phyloP scores from a whole-genome alignment of 2,329 filamentous ascomycete genomes.

The Aureobasidium subglaciale region DNA sequence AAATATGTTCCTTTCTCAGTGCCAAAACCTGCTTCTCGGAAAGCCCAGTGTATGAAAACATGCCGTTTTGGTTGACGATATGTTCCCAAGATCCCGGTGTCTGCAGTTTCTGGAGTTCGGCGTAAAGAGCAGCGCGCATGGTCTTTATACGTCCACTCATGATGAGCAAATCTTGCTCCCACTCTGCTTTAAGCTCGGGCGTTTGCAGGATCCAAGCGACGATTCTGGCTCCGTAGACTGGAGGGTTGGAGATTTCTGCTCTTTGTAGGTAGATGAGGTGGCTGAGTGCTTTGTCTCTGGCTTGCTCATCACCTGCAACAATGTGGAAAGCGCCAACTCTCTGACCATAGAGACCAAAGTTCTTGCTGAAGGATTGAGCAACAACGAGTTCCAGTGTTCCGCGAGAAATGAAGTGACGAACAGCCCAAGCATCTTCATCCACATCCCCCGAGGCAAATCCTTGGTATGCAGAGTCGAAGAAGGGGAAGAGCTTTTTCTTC shows the following conservation, averaged over 20 bases:
- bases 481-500: constrained; percentile 26
- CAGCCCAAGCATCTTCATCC: constrained; percentile 30
- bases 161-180: constrained; percentile 77
- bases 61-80: constrained; percentile 75
- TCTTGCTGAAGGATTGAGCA: constrained; percentile 42
- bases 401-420: constrained; percentile 26
- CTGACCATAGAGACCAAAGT: constrained; percentile 77
- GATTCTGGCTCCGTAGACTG: constrained; percentile 81
- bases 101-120: constrained; percentile 67
- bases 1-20: constrained; percentile 64
- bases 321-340: constrained; percentile 89
- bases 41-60: constrained; percentile 87
- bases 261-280: constrained; percentile 87
- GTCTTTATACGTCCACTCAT: constrained; percentile 88
- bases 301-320: constrained; percentile 48
- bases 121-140: constrained; percentile 70
- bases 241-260: constrained; percentile 89
- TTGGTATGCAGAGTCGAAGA: constrained; percentile 36
- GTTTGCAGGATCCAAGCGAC: constrained; percentile 75
- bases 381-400: constrained; percentile 52
- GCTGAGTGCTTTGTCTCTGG: constrained; percentile 65
- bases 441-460: constrained; percentile 33
- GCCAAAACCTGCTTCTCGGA: constrained; percentile 61
- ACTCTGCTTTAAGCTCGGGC: constrained; percentile 66
- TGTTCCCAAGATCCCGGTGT: constrained; percentile 89